Evolutionary conservation across 768 basidiomycete genomes (phyloP).

Genomic region (Nidula microcarpa): DNA sequence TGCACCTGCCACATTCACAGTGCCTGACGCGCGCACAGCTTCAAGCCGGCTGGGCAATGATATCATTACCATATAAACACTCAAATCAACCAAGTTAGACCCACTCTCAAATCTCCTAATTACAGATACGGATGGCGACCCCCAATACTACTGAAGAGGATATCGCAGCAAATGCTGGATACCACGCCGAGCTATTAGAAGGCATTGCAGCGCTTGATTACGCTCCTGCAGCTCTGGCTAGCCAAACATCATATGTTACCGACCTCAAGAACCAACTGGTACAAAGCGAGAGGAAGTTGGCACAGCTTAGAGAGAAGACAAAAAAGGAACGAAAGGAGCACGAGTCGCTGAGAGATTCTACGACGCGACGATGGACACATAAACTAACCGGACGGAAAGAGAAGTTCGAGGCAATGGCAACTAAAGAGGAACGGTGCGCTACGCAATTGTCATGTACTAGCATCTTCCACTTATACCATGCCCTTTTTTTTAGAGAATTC

Average conservation of each 20-base stretch:
- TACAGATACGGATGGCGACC: no score
- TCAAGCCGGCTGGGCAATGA: no score
- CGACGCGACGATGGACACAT: constrained; percentile 31
- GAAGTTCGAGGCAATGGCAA: constrained; percentile 36
- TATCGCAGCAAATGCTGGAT: constrained; percentile 32
- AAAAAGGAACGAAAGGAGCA: constrained; percentile 44
- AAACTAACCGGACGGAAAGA: constrained; percentile 37
- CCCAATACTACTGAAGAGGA: constrained; percentile 20
- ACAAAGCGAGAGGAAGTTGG: constrained; percentile 17
- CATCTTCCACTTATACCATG: background rate
- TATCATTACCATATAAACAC: no score
- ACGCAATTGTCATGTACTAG: background rate
- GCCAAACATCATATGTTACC: constrained; percentile 30
- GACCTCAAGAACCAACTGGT: constrained; percentile 26
- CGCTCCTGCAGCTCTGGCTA: constrained; percentile 29
- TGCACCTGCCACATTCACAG: no score
- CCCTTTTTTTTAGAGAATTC: constrained; percentile 30
- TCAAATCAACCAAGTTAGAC: no score
- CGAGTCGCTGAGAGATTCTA: constrained; percentile 34
- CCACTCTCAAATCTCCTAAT: no score
- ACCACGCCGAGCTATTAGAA: constrained; percentile 31
- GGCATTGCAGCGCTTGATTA: constrained; percentile 35
- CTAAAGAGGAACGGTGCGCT: constrained; percentile 41
- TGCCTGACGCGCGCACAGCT: no score
- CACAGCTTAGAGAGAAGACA: constrained; percentile 28